These are phyloP conservation scores for Saccharomycopsis hybrid DNA, from an alignment of 1,139 yeast species.

Conservation along the genomic window DNA sequence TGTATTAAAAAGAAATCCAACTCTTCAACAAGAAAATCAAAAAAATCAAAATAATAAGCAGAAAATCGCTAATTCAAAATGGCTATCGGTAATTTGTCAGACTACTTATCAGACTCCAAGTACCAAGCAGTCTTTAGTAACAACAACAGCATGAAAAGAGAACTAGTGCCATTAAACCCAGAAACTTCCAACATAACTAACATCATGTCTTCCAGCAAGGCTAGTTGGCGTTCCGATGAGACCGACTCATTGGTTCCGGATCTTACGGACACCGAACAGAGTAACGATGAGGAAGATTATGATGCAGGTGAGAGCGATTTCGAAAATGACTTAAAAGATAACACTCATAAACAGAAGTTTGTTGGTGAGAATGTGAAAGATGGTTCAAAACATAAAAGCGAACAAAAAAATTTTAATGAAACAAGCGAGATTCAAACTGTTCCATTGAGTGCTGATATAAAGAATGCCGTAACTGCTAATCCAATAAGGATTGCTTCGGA, in stretches of 20 bases:
- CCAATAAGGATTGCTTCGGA: too few relatives aligned
- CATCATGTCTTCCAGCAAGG: not conserved
- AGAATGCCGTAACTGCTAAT: too few relatives aligned
- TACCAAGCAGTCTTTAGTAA: constrained; percentile 4
- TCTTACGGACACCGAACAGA: constrained; percentile 11
- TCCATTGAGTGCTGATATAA: too few relatives aligned
- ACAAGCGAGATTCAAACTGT: too few relatives aligned
- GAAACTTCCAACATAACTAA: not conserved
- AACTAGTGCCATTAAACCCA: not conserved
- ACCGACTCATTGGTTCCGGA: constrained; percentile 4
- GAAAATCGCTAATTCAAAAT: constrained; percentile 4
- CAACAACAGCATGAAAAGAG: constrained; percentile 3
- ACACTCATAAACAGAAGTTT: not conserved
- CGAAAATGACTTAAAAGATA: not conserved
- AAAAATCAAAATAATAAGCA: not conserved
- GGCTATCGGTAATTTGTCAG: constrained; percentile 17
- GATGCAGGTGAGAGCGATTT: not conserved
- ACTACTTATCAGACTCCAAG: constrained; percentile 8
- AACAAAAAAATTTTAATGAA: too few relatives aligned
- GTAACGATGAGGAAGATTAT: constrained; percentile 10
- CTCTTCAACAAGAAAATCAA: not conserved
- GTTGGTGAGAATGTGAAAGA: not conserved
- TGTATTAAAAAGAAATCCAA: too few relatives aligned
- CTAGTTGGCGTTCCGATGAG: not conserved
- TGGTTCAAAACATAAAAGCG: too few relatives aligned